phyloP scores from a whole-genome alignment of 495 filamentous ascomycete species.

The Rhypophila decipiens region DNA sequence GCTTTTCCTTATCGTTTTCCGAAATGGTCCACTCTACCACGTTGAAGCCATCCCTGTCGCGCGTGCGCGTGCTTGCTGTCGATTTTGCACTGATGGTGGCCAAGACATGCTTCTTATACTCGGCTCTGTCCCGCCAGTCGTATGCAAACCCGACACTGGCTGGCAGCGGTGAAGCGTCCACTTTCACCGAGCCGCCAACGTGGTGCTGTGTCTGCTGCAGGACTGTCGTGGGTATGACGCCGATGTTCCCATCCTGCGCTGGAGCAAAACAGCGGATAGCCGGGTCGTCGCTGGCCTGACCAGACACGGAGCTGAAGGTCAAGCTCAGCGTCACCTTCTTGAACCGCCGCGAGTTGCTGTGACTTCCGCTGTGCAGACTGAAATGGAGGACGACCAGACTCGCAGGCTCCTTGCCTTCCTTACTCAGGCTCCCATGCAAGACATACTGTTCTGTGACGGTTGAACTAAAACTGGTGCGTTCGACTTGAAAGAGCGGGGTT shows the following conservation, averaged over 20 bases:
- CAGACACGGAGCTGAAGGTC: background rate
- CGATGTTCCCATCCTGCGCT: slow-evolving; percentile 1
- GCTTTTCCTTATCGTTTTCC: background rate
- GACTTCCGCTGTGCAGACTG: slow-evolving; percentile 1
- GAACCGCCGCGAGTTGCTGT: background rate
- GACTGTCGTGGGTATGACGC: slow-evolving; percentile 1
- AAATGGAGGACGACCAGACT: slow-evolving; percentile 4
- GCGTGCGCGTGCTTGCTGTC: background rate
- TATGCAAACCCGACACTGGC: background rate
- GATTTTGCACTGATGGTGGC: slow-evolving; percentile 1
- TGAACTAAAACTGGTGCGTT: background rate
- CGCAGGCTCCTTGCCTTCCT: background rate
- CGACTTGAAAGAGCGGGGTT: slow-evolving; percentile 1
- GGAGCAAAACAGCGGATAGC: slow-evolving; percentile 3
- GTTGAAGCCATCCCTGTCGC: background rate
- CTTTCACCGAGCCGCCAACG: background rate
- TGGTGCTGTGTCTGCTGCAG: background rate
- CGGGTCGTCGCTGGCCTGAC: slow-evolving; percentile 1
- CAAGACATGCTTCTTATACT: background rate
- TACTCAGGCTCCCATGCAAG: background rate
- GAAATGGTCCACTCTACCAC: background rate
- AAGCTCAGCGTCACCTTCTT: background rate
- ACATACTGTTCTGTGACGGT: slow-evolving; percentile 3
- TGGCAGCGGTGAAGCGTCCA: background rate
- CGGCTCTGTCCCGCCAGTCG: background rate